Evolutionary conservation across 768 basidiomycete species (phyloP).

Genomic region (Naganishia vishniacii): DNA sequence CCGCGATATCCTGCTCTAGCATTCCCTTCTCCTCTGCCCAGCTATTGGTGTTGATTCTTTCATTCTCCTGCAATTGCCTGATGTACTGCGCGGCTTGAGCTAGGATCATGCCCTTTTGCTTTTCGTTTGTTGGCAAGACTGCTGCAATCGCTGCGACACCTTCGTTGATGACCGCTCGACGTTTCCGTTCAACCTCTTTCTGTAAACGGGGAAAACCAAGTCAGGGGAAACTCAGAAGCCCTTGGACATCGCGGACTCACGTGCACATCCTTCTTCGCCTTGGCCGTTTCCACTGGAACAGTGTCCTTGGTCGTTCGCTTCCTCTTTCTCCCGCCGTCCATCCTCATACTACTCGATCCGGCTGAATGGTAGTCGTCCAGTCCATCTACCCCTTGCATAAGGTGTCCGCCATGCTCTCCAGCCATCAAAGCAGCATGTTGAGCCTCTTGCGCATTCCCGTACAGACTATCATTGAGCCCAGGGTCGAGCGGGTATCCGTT

Average conservation of each 20-base stretch:
- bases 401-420: constrained; percentile 14
- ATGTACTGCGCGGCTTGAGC: constrained; percentile 85
- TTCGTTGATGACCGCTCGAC: constrained; percentile 91
- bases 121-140: constrained; percentile 79
- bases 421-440: constrained; percentile 18
- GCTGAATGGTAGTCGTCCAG: constrained; percentile 23
- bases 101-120: constrained; percentile 74
- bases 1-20: constrained; percentile 16
- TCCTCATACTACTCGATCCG: constrained; percentile 5
- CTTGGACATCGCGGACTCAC: constrained; percentile 34
- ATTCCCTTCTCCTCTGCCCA: constrained; percentile 22
- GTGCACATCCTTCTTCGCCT: constrained; percentile 46
- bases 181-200: constrained; percentile 97
- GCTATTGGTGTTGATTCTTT: constrained; percentile 15
- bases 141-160: constrained; percentile 87
- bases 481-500: constrained; percentile 11
- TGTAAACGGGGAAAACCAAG: constrained; percentile 51
- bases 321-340: constrained; percentile 23
- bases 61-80: constrained; percentile 69
- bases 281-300: constrained; percentile 26
- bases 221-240: neutral
- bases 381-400: constrained; percentile 15
- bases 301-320: constrained; percentile 17
- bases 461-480: neutral
- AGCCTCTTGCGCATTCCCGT: constrained; percentile 9